These are phyloP conservation scores for Trypanosoma boissoni DNA, from an alignment of 208 protist species.

Conservation along the genomic window DNA sequence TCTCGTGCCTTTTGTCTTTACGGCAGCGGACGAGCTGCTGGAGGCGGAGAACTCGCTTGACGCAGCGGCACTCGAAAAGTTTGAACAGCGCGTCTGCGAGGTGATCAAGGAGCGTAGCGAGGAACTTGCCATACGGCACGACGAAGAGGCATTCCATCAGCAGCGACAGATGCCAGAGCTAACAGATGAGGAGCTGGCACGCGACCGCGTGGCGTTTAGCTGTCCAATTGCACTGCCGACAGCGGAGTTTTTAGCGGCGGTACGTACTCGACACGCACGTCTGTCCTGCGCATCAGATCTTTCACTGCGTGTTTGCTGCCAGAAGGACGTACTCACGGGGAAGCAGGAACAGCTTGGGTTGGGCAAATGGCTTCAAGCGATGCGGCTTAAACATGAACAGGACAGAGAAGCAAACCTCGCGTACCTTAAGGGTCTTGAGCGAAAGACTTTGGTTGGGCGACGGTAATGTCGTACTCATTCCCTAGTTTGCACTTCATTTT, in stretches of 20 bases:
- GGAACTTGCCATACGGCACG: conserved; percentile 69
- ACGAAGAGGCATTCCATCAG: conserved; percentile 75
- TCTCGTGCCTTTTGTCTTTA: conserved; percentile 77
- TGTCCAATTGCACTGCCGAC: conserved; percentile 58
- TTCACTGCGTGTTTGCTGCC: conserved; percentile 28
- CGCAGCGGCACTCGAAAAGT: conserved; percentile 55
- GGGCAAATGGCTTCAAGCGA: conserved; percentile 26
- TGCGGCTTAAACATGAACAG: conserved; percentile 8
- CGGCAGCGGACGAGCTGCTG: conserved; percentile 66
- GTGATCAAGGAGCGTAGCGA: conserved; percentile 47
- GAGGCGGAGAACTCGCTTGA: conserved; percentile 80
- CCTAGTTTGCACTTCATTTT: no score
- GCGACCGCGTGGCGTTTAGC: conserved; percentile 43
- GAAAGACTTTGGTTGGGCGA: conserved; percentile 8
- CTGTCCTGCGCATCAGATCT: conserved; percentile 34
- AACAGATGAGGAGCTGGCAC: conserved; percentile 24
- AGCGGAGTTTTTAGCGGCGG: conserved; percentile 34
- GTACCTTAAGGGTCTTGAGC: conserved; percentile 23
- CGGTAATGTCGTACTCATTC: no score
- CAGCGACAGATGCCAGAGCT: conserved; percentile 77
- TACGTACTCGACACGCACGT: conserved; percentile 32
- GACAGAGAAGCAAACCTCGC: conserved; percentile 16
- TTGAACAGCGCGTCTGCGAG: conserved; percentile 57
- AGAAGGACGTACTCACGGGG: conserved; percentile 28
- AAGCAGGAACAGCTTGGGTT: conserved; percentile 49